Evolutionary conservation across 768 basidiomycete genomes (phyloP).

Genomic region (Clitopilus hobsonii): DNA sequence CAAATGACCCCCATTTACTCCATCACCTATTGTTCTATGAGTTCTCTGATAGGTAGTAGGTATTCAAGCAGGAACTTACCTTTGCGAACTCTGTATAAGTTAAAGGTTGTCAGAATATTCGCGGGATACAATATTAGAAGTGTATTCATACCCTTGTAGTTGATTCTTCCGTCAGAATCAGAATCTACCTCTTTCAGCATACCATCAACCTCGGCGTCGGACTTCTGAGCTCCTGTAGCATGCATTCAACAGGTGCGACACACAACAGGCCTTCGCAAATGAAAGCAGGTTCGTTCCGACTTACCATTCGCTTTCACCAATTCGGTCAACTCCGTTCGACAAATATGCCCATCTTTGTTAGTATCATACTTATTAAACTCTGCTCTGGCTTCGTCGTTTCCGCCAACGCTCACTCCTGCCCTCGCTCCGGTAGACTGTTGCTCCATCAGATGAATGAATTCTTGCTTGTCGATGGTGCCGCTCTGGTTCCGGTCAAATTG

Average conservation of each 20-base stretch:
- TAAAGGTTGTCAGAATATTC: no score
- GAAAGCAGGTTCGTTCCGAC: neutral
- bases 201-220: neutral
- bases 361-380: neutral
- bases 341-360: neutral
- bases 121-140: neutral
- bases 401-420: neutral
- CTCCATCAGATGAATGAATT: neutral
- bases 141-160: neutral
- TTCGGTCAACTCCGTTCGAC: neutral
- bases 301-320: neutral
- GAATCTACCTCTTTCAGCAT: neutral
- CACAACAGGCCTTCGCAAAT: no score
- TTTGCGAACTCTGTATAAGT: neutral
- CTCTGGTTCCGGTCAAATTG: neutral
- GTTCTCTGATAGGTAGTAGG: neutral
- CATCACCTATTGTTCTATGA: neutral
- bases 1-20: no score
- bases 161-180: neutral
- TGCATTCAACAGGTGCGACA: no score
- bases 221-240: neutral
- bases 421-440: neutral
- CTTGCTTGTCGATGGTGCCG: neutral
- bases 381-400: neutral
- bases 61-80: neutral